phyloP scores from a whole-genome alignment of 2,329 filamentous ascomycete species.

The Alternaria solani region DNA sequence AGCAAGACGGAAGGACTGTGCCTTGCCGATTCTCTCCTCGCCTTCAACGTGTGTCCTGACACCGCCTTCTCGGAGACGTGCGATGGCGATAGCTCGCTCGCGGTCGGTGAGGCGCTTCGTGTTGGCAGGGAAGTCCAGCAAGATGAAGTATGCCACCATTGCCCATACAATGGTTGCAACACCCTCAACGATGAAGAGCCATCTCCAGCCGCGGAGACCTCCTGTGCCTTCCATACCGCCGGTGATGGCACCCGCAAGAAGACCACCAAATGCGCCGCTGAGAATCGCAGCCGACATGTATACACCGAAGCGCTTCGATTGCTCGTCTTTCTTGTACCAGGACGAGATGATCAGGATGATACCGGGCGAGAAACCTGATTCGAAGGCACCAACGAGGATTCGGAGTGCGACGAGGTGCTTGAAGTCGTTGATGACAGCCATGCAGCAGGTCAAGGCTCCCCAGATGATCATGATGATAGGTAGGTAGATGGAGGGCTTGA shows the following conservation, averaged over 20 bases:
- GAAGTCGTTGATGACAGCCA: constrained; percentile 60
- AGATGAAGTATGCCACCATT: constrained; percentile 55
- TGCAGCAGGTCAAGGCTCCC: constrained; percentile 60
- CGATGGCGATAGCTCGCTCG: constrained; percentile 56
- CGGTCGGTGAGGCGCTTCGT: constrained; percentile 53
- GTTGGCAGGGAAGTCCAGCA: constrained; percentile 61
- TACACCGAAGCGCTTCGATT: constrained; percentile 64
- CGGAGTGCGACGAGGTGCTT: constrained; percentile 61
- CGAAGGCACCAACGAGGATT: constrained; percentile 64
- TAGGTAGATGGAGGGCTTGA: constrained; percentile 60
- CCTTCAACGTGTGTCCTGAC: constrained; percentile 47
- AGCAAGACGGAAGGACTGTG: constrained; percentile 51
- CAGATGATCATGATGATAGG: constrained; percentile 63
- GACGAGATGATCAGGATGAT: constrained; percentile 63
- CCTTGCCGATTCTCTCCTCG: constrained; percentile 45
- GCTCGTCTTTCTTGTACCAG: constrained; percentile 58
- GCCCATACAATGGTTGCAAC: constrained; percentile 57
- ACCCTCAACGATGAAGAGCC: constrained; percentile 56
- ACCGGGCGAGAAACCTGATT: constrained; percentile 64
- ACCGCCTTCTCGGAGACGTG: constrained; percentile 56
- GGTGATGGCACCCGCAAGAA: constrained; percentile 56
- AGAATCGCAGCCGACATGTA: constrained; percentile 67
- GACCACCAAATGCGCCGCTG: constrained; percentile 58
- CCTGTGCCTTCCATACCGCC: constrained; percentile 56
- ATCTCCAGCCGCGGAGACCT: constrained; percentile 60